Evolutionary conservation across 2,329 filamentous ascomycete species (phyloP).

Genomic region (Plectosphaerella cucumerina): DNA sequence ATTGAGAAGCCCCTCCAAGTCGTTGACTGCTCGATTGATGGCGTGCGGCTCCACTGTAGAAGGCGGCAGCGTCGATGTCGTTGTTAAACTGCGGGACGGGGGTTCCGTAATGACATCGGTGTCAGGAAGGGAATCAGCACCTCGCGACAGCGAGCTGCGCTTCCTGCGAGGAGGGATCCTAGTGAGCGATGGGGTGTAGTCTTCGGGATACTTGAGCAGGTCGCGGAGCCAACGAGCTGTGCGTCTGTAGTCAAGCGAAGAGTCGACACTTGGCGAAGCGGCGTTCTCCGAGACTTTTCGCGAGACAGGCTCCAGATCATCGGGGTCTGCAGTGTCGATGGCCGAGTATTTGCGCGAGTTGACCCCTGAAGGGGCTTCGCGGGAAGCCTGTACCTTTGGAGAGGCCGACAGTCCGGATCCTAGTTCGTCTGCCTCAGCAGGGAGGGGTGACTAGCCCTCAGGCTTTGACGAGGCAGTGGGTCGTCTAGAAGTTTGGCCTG

Average conservation of each 20-base stretch:
- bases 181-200: slow-evolving; percentile 21
- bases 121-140: not conserved
- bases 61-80: slow-evolving; percentile 9
- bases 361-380: not conserved
- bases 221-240: slow-evolving; percentile 28
- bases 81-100: slow-evolving; percentile 8
- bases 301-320: not conserved
- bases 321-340: slow-evolving; percentile 5
- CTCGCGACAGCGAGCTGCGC: slow-evolving; percentile 1
- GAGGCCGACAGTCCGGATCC: no score
- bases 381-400: slow-evolving; percentile 8
- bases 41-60: slow-evolving; percentile 12
- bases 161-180: slow-evolving; percentile 12
- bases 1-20: slow-evolving; percentile 41
- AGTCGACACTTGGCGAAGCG: slow-evolving; percentile 17
- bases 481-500: no score
- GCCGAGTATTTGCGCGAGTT: not conserved
- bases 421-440: not conserved
- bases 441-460: no score
- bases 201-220: slow-evolving; percentile 20
- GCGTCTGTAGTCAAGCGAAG: slow-evolving; percentile 26
- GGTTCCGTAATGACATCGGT: not conserved
- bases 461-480: no score
- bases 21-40: slow-evolving; percentile 32
- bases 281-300: slow-evolving; percentile 11